Evolutionary conservation across 805 yeast genomes (phyloP), one percentile per base, ranked within the genome.

Genomic region (Ogataea philodendri): DNA sequence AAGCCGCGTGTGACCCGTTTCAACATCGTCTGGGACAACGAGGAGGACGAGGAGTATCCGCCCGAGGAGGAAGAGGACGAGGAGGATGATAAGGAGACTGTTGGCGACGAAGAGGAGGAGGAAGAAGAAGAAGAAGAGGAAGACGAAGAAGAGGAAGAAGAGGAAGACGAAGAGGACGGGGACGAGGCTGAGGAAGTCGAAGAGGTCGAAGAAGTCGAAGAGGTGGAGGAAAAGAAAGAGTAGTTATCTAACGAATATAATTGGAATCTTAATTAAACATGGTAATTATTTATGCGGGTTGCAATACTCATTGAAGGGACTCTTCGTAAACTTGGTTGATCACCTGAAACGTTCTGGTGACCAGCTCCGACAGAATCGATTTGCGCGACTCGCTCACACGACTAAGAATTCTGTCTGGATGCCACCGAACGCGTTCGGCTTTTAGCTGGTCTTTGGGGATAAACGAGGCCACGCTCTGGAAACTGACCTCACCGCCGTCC

Each of bases 1-100:
- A 93, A 93, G 65, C 99, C 99, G 26, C 72, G 97, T 49, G 98
- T 93, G 25, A 93, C 99, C 5, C 70, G 97, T 46, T 93, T 93
- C 64, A 93, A 93, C 59, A 93, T 93, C 37, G 94, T 88, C 3
- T 93, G 99, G 99, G 96, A 87, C 57, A 84, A 83, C 42, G 67
- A 63, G 48, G 58, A 49, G 21, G 74, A 66, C 40, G 87, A 84
- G 34, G 83, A 74, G 49, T 94, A 90, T 9, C 93, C 93, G 3
- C 87, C 82, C 46, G 86, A 81, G 49, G 76, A 71, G 5, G 81
- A 70, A 1, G 80, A 72, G 29, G 72, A 73, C 7, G 83, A 74
- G 9, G 84, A 77, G n/a, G 74, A 66, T 9, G 74, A 70, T 7
- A 68, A 61, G 16, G 74, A 63, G 28, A 73, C 59, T n/a, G 76